A percentile compares a stretch with the other conserved stretches of the same genome.
Conservation (phyloP, 331 rosid genomes). For the Arachis monticola region DNA sequence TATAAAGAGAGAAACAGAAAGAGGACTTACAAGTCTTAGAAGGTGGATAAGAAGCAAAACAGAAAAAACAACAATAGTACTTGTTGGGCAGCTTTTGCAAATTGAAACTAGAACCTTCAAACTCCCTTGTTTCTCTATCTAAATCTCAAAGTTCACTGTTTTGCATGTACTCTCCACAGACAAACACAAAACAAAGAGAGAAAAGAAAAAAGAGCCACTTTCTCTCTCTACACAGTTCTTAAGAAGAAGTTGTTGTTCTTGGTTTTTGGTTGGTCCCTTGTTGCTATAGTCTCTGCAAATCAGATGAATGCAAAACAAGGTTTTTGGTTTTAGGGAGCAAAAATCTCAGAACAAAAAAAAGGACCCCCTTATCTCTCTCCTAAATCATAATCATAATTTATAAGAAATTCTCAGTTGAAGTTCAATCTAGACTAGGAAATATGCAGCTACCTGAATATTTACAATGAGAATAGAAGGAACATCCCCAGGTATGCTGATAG, state of each 20-base stretch:
- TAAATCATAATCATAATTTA: constrained; percentile 45
- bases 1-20: not conserved
- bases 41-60: constrained; percentile 61
- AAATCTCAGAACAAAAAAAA: constrained; percentile 28
- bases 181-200: not conserved
- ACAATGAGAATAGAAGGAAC: too few species aligned
- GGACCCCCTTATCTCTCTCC: constrained; percentile 58
- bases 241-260: constrained; percentile 17
- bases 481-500: too few species aligned
- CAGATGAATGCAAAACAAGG: constrained; percentile 46
- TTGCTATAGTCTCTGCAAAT: constrained; percentile 71
- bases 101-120: constrained; percentile 35
- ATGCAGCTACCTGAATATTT: too few species aligned
- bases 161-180: constrained; percentile 26
- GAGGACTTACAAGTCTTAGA: constrained; percentile 54
- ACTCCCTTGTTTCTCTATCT: constrained; percentile 38
- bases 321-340: constrained; percentile 51
- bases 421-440: too few species aligned
- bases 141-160: constrained; percentile 28
- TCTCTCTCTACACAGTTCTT: constrained; percentile 44
- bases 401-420: too few species aligned
- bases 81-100: constrained; percentile 55
- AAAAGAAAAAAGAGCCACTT: constrained; percentile 12
- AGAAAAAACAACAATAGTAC: constrained; percentile 42
- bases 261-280: constrained; percentile 48